Evolutionary conservation across 2,329 filamentous ascomycete genomes (phyloP).

Genomic region (Botrytis byssoidea): DNA sequence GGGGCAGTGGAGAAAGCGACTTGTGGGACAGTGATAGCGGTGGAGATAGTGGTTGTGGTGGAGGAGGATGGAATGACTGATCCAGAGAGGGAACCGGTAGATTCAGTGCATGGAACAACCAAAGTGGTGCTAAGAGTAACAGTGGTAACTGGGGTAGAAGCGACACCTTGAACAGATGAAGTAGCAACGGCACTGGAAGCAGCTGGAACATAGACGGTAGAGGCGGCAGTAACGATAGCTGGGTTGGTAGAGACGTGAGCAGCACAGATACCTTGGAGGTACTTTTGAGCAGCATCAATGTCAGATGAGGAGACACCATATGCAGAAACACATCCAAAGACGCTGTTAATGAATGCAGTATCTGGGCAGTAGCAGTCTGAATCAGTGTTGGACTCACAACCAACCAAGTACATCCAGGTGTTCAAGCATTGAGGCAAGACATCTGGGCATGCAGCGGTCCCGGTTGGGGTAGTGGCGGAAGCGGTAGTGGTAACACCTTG

Average conservation of each 20-base stretch:
- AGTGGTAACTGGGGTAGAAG: constrained; percentile 48
- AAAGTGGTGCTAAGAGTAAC: constrained; percentile 51
- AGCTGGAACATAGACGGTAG: constrained; percentile 56
- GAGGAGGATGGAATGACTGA: constrained; percentile 51
- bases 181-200: constrained; percentile 39
- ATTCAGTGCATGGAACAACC: constrained; percentile 50
- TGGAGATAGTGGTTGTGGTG: constrained; percentile 48
- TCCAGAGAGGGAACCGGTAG: constrained; percentile 40
- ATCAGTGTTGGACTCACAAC: constrained; percentile 84
- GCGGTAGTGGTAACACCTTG: constrained; percentile 23
- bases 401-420: constrained; percentile 75
- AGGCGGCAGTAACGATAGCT: constrained; percentile 75
- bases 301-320: constrained; percentile 67
- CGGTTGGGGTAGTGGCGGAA: constrained; percentile 40
- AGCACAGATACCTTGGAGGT: constrained; percentile 90
- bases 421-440: constrained; percentile 87
- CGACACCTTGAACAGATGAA: constrained; percentile 19
- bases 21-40: constrained; percentile 52
- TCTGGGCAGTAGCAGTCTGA: constrained; percentile 83
- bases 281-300: constrained; percentile 69
- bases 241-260: constrained; percentile 73
- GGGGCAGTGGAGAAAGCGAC: constrained; percentile 46
- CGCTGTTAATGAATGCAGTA: constrained; percentile 69
- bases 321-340: constrained; percentile 78
- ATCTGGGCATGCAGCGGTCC: constrained; percentile 51